These are phyloP conservation scores for Stromatinia cepivora DNA, from an alignment of 2,329 filamentous ascomycete species.

Conservation along the genomic window DNA sequence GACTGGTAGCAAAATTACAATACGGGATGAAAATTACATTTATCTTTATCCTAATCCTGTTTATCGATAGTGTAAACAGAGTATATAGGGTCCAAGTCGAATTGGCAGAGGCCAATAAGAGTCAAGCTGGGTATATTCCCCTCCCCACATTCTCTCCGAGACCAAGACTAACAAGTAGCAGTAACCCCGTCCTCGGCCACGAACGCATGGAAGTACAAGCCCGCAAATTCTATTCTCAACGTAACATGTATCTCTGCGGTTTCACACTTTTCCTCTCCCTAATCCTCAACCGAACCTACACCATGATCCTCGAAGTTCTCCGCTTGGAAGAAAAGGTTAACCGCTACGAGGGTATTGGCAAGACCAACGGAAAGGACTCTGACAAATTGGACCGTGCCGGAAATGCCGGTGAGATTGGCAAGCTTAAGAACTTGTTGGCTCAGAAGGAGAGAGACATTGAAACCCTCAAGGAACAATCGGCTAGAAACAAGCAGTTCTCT, in stretches of 20 bases:
- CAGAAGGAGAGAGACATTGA: constrained; percentile 81
- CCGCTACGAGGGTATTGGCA: constrained; percentile 69
- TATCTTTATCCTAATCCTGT: constrained; percentile 97
- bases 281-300: constrained; percentile 98
- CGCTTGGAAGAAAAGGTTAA: constrained; percentile 91
- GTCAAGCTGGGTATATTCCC: constrained; percentile 42
- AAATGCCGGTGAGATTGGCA: constrained; percentile 71
- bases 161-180: constrained; percentile 39
- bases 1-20: constrained; percentile 83
- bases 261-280: constrained; percentile 98
- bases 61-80: constrained; percentile 92
- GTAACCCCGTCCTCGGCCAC: constrained; percentile 75
- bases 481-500: constrained; percentile 55
- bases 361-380: constrained; percentile 63
- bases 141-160: neutral
- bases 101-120: constrained; percentile 70
- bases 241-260: constrained; percentile 99
- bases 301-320: constrained; percentile 58
- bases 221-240: constrained; percentile 99
- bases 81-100: constrained; percentile 97
- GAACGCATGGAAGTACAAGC: constrained; percentile 98
- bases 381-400: constrained; percentile 72
- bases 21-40: constrained; percentile 99
- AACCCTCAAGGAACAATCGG: constrained; percentile 29
- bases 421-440: constrained; percentile 64